Evolutionary conservation across 73 alveolate species (phyloP), one percentile per base, ranked within the genome.

Genomic region (Diophrys sp.): DNA sequence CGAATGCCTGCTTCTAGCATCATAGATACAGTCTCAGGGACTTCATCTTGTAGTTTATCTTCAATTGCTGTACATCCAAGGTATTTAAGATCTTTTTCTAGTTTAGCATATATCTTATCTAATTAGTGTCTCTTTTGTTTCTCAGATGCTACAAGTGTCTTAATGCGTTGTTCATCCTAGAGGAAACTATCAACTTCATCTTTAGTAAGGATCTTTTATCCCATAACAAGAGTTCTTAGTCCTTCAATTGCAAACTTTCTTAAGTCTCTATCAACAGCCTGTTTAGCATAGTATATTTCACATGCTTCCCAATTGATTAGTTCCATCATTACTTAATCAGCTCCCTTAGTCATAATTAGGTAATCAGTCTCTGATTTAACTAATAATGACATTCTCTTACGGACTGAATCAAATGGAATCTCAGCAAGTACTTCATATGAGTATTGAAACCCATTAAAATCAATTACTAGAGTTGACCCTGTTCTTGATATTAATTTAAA

Each of bases 61-160:
- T 96, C 99, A 66, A 95, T 93, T 1, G 99, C 99, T 8, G 98
- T 87, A 54, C 98, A 91, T 0, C 99, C 99, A 54, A 94, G 73
- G 55, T 96, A 89, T 31, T 82, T 83, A 56, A 97, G 75, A 55
- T 90, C 95, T 71, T 86, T 55, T 85, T 97, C 99, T 54, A 92
- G 87, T 81, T 88, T 90, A 68, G 86, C 93, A 81, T 81, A 87
- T 0, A 87, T 33, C 31, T 89, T 89, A 70, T 74, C 73, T 54
- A 90, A 79, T 62, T 54, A 77, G 31, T 81, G 83, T 74, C 71
- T 91, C 70, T 80, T 53, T 14, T 70, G 30, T 23, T 67, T 78
- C 56, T 66, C 82, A 54, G 23, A 74, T 25, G 33, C 71, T 44
- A 27, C 53, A 2, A 67, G 25, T 76, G 84, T 62, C 68, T 70